Percentiles rank a stretch among this genome's conserved stretches.
Conservation (phyloP, 163 green algal species). For the Scenedesmus sp. region DNA sequence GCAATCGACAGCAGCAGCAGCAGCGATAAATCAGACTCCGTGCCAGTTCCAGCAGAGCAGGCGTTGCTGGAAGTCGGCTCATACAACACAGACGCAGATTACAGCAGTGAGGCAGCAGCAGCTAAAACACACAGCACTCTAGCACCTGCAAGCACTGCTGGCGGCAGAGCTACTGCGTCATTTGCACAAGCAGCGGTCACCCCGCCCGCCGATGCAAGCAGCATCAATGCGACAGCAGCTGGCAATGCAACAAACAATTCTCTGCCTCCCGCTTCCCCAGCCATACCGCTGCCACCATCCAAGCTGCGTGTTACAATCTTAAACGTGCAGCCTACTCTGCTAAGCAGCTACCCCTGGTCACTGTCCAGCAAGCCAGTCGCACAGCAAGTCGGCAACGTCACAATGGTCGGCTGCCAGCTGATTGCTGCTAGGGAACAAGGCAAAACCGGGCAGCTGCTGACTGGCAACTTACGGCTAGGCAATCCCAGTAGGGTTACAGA, state of each 20-base stretch:
- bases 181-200: neutral
- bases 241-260: neutral
- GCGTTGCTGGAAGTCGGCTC: too few species aligned
- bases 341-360: neutral
- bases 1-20: too few species aligned
- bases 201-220: neutral
- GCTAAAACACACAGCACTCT: neutral
- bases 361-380: neutral
- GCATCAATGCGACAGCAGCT: neutral
- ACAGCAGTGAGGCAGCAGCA: neutral
- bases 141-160: neutral
- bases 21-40: too few species aligned
- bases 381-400: neutral
- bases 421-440: neutral
- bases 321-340: neutral
- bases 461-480: neutral
- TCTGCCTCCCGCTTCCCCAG: neutral
- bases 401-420: neutral
- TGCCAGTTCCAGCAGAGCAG: too few species aligned
- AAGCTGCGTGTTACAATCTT: neutral
- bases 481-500: neutral
- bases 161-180: neutral
- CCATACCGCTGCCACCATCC: neutral
- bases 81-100: neutral
- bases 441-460: neutral